Base-by-base conservation (phyloP, 2,329 filamentous ascomycete genomes). In the Penicillium sp. region DNA sequence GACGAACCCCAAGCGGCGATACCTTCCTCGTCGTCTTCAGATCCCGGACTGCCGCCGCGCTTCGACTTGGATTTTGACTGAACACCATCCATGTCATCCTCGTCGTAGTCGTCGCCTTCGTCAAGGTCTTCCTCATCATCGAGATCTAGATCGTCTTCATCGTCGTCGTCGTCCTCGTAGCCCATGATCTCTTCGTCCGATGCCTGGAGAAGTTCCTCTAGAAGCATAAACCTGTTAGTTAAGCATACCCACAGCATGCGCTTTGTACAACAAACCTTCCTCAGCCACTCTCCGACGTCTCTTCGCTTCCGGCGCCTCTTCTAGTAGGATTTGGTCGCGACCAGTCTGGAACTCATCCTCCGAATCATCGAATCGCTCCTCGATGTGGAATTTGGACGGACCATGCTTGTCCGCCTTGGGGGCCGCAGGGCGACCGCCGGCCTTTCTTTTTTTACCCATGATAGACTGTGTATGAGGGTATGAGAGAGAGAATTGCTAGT, bases 341-440 rank as follows among this genome's bases (percentile, higher is more conserved):
- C 90, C 85, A 52, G 90, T 76, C 62, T 91, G 88, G 67, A 95
- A 95, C 66, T 95, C 88, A 68, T 98, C 93, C 67, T 95, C 88
- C 1, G 89, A 94, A 67, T 96, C 85, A 57, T 90, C 88, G 60
- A 98, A 84, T 70, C 95, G 88, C 69, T 90, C 83, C 53, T 73
- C 65, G 19, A 67, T 53, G 45, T 65, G 62, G 43, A 67, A 73
- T 49, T 66, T 70, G 31, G 64, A 63, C 35, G 59, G 61, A n/a
- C n/a, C n/a, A n/a, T n/a, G n/a, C n/a, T n/a, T n/a, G n/a, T n/a
- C n/a, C n/a, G n/a, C n/a, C 41, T 61, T 59, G 6, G 60, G 52
- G 34, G 65, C 48, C 45, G 71, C 67, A 9, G 68, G 55, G 47
- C 68, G 75, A 21, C 78, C 75, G 1, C n/a, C n/a, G n/a, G 80